phyloP scores from a whole-genome alignment of 257 asterid species.

The Leptodermis oblonga region DNA sequence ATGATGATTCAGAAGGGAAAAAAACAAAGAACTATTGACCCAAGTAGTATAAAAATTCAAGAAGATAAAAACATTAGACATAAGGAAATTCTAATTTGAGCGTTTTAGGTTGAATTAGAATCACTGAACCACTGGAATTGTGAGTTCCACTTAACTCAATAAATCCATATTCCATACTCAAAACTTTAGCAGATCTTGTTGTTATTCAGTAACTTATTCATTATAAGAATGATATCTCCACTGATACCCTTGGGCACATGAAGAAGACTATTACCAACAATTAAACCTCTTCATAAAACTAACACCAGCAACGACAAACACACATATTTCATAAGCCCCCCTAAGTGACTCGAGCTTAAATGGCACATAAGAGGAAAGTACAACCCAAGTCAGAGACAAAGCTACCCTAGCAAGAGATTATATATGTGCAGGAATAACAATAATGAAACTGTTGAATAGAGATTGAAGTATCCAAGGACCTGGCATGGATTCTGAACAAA shows the following conservation, averaged over 20 bases:
- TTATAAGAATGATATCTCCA: neutral
- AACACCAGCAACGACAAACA: neutral
- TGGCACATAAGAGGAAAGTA: neutral
- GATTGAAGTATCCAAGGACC: neutral
- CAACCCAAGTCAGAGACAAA: neutral
- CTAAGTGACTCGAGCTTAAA: neutral
- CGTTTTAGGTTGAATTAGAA: neutral
- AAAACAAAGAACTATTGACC: neutral
- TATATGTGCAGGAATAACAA: neutral
- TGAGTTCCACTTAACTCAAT: neutral
- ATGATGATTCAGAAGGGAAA: neutral
- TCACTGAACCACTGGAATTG: neutral
- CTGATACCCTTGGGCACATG: neutral
- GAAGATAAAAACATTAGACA: neutral
- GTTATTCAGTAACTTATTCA: neutral
- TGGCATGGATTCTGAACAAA: neutral
- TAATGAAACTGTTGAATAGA: neutral
- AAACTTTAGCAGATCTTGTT: neutral
- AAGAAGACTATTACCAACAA: neutral
- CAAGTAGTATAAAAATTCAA: neutral
- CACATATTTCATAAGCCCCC: neutral
- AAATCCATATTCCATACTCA: neutral
- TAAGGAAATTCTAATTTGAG: neutral
- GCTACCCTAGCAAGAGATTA: neutral
- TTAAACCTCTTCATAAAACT: neutral